Evolutionary conservation across 306 rosid genomes (phyloP).

Genomic region (Geum urbanum): DNA sequence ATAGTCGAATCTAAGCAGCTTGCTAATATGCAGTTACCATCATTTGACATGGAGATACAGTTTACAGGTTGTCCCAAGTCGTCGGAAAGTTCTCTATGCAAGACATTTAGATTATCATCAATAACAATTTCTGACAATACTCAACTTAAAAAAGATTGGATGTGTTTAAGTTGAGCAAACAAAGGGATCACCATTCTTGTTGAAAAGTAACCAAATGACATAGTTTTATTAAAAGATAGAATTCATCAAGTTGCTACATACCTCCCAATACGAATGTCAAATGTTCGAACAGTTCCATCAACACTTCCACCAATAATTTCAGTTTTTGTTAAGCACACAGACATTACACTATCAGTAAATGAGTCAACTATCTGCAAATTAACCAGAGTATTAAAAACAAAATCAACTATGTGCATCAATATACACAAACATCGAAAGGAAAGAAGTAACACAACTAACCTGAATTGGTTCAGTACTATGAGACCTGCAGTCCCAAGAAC

Average conservation of each 20-base stretch:
- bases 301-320: constrained; percentile 92
- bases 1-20: constrained; percentile 79
- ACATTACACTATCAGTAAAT: constrained; percentile 83
- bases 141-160: not conserved
- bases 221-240: not conserved
- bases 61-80: constrained; percentile 85
- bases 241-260: constrained; percentile 18
- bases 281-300: constrained; percentile 90
- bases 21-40: constrained; percentile 80
- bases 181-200: not conserved
- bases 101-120: constrained; percentile 1
- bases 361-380: constrained; percentile 72
- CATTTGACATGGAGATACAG: constrained; percentile 89
- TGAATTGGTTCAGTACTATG: constrained; percentile 83
- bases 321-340: constrained; percentile 73
- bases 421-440: not conserved
- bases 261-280: constrained; percentile 87
- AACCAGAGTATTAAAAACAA: constrained; percentile 19
- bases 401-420: constrained; percentile 3
- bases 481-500: constrained; percentile 95
- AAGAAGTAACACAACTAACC: constrained; percentile 35
- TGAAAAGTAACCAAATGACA: not conserved
- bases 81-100: constrained; percentile 67
- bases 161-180: not conserved
- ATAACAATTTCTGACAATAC: not conserved